These are phyloP conservation scores for Pythium monospermum DNA, from an alignment of 352 stramenopile species.

Conservation along the genomic window DNA sequence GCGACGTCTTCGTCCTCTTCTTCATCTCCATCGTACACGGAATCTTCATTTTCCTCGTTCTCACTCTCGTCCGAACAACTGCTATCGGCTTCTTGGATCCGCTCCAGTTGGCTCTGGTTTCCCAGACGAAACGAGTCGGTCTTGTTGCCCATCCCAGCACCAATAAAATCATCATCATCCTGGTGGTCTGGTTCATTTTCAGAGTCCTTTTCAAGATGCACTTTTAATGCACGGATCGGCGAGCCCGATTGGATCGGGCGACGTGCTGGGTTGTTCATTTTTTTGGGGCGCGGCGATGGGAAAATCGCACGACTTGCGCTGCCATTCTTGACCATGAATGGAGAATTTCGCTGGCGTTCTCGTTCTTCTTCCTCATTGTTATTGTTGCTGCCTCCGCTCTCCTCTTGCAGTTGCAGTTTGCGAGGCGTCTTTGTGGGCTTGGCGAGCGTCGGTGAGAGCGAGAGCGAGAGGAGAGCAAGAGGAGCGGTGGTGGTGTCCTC, in stretches of 20 bases:
- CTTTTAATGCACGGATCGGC: neutral
- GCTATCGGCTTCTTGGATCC: constrained; percentile 15
- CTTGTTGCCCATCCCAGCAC: constrained; percentile 13
- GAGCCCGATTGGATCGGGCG: neutral
- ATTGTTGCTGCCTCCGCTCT: neutral
- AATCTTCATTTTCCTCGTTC: constrained; percentile 15
- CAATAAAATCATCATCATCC: neutral
- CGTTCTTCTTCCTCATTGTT: neutral
- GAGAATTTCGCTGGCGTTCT: too few relatives aligned
- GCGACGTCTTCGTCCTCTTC: constrained; percentile 2
- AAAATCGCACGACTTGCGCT: neutral
- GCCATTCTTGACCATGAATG: neutral
- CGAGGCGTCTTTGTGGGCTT: constrained; percentile 1
- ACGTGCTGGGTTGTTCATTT: neutral
- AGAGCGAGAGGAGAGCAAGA: too few relatives aligned
- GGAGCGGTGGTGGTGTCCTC: too few relatives aligned
- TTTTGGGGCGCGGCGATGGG: neutral
- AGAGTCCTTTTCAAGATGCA: neutral
- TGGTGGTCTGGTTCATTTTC: constrained; percentile 1
- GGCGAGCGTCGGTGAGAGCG: too few relatives aligned
- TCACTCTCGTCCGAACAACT: constrained; percentile 19
- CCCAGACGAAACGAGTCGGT: constrained; percentile 9
- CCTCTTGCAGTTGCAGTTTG: neutral
- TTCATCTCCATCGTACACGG: constrained; percentile 18
- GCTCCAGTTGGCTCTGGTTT: constrained; percentile 17